Evolutionary conservation across 768 basidiomycete species (phyloP).

Genomic region (Roridomyces roridus): DNA sequence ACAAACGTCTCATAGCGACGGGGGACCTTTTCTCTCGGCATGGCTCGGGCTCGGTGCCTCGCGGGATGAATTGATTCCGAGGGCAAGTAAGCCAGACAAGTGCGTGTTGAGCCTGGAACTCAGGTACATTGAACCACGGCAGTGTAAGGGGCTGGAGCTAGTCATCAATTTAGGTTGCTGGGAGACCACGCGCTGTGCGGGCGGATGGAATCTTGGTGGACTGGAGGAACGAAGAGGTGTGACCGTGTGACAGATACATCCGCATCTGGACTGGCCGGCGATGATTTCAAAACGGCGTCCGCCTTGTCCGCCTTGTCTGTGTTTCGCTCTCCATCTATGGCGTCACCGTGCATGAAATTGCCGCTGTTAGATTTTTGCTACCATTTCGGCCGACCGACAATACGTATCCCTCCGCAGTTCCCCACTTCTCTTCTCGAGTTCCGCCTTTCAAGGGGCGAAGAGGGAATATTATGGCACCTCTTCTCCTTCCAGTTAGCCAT

Average conservation of each 20-base stretch:
- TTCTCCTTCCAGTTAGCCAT: conserved; percentile 16
- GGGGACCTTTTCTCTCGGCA: neutral
- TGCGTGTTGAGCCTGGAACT: too few relatives aligned
- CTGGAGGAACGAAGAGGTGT: too few relatives aligned
- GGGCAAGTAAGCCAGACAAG: too few relatives aligned
- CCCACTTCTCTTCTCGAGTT: conserved; percentile 9
- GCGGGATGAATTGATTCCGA: neutral
- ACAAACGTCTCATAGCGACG: conserved; percentile 9
- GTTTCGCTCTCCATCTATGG: too few relatives aligned
- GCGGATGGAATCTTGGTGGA: neutral
- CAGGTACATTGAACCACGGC: neutral
- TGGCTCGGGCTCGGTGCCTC: neutral
- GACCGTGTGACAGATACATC: too few relatives aligned
- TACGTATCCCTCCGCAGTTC: conserved; percentile 11
- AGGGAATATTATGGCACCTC: conserved; percentile 14
- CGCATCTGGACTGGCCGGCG: too few relatives aligned
- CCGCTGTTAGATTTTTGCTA: too few relatives aligned
- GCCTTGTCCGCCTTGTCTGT: too few relatives aligned
- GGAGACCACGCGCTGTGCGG: neutral
- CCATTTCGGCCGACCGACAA: neutral
- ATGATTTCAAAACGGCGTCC: too few relatives aligned
- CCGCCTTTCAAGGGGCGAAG: conserved; percentile 18
- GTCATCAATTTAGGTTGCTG: conserved; percentile 5
- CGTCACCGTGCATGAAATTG: too few relatives aligned
- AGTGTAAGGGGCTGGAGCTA: neutral